phyloP scores from a whole-genome alignment of 805 yeast species.

The Saccharomycopsis fibuligera region DNA sequence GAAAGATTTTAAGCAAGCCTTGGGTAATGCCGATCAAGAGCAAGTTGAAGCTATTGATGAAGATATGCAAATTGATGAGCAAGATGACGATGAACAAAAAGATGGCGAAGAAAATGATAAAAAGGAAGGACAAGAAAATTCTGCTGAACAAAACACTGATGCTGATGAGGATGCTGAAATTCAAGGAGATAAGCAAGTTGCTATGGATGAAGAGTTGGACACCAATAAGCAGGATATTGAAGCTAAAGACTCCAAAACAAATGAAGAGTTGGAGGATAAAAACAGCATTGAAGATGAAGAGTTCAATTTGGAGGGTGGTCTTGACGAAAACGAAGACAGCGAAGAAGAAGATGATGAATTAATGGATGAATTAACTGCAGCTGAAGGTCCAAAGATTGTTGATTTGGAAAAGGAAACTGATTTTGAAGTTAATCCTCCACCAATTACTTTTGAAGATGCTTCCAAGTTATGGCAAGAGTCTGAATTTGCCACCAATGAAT shows the following conservation, averaged over 20 bases:
- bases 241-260: conserved; percentile 23
- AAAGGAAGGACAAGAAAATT: conserved; percentile 29
- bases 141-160: conserved; percentile 29
- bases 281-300: conserved; percentile 28
- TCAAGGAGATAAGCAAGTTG: conserved; percentile 27
- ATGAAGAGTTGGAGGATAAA: conserved; percentile 26
- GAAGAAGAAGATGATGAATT: conserved; percentile 28
- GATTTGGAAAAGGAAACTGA: conserved; percentile 22
- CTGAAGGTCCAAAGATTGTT: conserved; percentile 14
- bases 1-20: conserved; percentile 72
- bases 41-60: conserved; percentile 72
- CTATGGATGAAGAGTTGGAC: conserved; percentile 27
- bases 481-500: conserved; percentile 79
- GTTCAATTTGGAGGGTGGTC: conserved; percentile 27
- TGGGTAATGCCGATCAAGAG: conserved; percentile 83
- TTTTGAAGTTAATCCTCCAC: conserved; percentile 36
- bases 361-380: no score
- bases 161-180: conserved; percentile 27
- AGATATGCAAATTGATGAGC: conserved; percentile 77
- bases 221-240: conserved; percentile 22
- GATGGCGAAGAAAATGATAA: conserved; percentile 30
- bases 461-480: conserved; percentile 75
- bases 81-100: conserved; percentile 34
- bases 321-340: conserved; percentile 23
- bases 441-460: conserved; percentile 57